Evolutionary conservation across 345 rosid genomes (phyloP).

Genomic region (Brassica cretica): DNA sequence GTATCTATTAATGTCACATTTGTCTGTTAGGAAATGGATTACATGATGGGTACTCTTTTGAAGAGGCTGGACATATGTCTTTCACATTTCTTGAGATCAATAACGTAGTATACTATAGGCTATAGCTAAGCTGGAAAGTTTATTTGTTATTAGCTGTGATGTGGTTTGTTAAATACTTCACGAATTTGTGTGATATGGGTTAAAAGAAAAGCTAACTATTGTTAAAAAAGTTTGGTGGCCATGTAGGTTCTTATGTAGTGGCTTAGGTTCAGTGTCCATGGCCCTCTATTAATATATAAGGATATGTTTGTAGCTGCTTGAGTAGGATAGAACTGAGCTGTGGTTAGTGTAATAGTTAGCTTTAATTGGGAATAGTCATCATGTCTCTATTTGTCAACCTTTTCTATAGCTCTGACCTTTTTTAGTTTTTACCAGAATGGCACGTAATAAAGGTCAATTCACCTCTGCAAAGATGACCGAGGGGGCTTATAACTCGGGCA

Average conservation of each 20-base stretch:
- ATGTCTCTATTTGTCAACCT: not conserved
- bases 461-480: conserved; percentile 70
- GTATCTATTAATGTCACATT: not conserved
- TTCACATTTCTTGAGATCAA: not conserved
- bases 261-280: not conserved
- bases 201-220: not conserved
- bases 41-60: not conserved
- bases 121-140: not conserved
- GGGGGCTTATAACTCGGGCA: conserved; percentile 57
- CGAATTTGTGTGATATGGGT: not conserved
- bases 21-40: not conserved
- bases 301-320: conserved; percentile 1
- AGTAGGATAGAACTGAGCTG: conserved; percentile 6
- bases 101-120: not conserved
- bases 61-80: conserved; percentile 13
- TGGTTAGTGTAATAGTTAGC: conserved; percentile 4
- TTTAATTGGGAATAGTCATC: not conserved
- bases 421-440: conserved; percentile 63
- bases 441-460: conserved; percentile 97
- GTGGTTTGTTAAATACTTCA: not conserved
- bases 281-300: not conserved
- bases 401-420: conserved; percentile 3
- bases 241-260: not conserved
- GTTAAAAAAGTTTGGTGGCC: not conserved
- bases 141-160: not conserved